phyloP scores from a whole-genome alignment of 768 basidiomycete species.

The Pholiota molesta region DNA sequence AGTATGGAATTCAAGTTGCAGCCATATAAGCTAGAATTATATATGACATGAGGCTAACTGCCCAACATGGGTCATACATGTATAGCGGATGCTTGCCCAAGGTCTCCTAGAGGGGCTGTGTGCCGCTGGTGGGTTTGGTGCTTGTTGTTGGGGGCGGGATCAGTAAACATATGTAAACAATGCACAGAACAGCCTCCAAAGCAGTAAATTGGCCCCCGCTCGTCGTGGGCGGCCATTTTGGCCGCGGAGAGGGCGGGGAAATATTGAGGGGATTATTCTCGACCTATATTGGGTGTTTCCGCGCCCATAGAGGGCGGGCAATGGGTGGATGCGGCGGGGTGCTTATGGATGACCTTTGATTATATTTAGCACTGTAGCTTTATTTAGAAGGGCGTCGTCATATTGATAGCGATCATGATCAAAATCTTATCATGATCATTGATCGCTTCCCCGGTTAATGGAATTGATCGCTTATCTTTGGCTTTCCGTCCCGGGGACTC shows the following conservation, averaged over 20 bases:
- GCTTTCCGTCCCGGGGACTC: too few species aligned
- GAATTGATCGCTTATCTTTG: not conserved
- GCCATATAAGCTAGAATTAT: too few species aligned
- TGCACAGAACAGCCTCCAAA: too few species aligned
- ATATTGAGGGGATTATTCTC: not conserved
- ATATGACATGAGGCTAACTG: not conserved
- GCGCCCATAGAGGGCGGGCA: not conserved
- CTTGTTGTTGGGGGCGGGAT: not conserved
- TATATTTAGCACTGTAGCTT: not conserved
- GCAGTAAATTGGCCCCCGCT: not conserved
- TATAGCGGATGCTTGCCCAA: not conserved
- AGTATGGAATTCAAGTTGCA: too few species aligned
- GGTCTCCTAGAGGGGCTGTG: too few species aligned
- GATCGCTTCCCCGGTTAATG: not conserved
- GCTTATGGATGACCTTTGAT: not conserved
- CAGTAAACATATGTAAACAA: not conserved
- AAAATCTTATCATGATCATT: not conserved
- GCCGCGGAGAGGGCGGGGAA: not conserved
- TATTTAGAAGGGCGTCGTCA: not conserved
- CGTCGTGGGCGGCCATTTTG: not conserved
- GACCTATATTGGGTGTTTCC: not conserved
- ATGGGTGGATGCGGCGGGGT: not conserved
- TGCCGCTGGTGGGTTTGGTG: not conserved
- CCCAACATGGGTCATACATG: not conserved
- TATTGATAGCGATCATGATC: too few species aligned